Conservation (phyloP, 2,329 filamentous ascomycete genomes). For the Pseudogymnoascus sp. region DNA sequence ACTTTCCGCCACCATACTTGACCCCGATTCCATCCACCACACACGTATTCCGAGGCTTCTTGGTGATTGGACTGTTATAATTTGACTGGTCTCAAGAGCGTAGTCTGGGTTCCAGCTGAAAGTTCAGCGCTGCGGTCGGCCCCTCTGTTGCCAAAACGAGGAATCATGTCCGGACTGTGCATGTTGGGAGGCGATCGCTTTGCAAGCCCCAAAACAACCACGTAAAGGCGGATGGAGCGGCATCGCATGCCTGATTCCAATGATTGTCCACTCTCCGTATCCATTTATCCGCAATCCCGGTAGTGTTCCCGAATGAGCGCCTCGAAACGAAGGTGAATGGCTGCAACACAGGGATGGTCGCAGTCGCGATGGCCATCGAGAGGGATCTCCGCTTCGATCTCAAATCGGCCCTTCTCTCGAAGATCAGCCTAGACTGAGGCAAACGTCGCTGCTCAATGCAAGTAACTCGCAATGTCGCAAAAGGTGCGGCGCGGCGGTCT, state of each 20-base stretch:
- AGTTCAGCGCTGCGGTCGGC: background rate
- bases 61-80: background rate
- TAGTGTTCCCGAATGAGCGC: background rate
- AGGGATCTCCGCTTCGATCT: too few species aligned
- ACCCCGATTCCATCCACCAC: background rate
- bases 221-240: too few species aligned
- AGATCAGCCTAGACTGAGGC: constrained; percentile 1
- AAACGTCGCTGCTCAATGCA: background rate
- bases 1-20: background rate
- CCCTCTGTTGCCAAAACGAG: background rate
- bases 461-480: constrained; percentile 5
- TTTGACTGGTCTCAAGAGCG: background rate
- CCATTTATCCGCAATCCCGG: background rate
- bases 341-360: background rate
- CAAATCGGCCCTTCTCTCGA: constrained; percentile 1
- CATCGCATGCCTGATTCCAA: background rate
- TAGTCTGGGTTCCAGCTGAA: background rate
- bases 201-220: background rate
- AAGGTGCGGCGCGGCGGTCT: too few species aligned
- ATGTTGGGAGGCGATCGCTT: background rate
- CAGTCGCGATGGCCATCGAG: too few species aligned
- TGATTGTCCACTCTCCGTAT: background rate
- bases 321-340: background rate
- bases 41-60: background rate
- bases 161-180: background rate